phyloP scores from a whole-genome alignment of 345 rosid species.

The Ailanthus altissimus region DNA sequence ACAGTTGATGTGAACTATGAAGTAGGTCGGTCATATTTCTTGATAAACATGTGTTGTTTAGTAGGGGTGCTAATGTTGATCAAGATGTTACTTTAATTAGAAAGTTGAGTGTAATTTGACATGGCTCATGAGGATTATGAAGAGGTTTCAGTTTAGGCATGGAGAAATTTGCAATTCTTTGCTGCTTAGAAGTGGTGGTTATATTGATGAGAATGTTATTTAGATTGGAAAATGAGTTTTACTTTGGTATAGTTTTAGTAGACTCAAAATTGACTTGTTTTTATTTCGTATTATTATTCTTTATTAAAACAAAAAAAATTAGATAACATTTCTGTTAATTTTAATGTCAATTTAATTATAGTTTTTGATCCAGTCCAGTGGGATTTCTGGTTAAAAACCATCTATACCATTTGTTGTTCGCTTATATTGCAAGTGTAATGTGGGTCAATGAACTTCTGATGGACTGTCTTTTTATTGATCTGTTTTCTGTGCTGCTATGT shows the following conservation, averaged over 20 bases:
- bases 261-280: too few species aligned
- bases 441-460: neutral
- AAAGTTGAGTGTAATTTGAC: neutral
- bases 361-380: too few species aligned
- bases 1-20: constrained; percentile 3
- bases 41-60: neutral
- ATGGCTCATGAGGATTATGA: neutral
- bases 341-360: too few species aligned
- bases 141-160: neutral
- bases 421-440: neutral
- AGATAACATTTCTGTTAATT: too few species aligned
- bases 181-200: neutral
- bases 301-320: too few species aligned
- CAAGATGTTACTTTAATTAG: neutral
- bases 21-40: constrained; percentile 13
- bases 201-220: neutral
- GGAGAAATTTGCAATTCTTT: neutral
- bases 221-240: neutral
- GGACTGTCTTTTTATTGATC: constrained; percentile 4
- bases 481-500: constrained; percentile 19
- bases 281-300: too few species aligned
- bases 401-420: too few species aligned
- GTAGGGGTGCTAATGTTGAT: neutral
- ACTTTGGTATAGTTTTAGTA: neutral
- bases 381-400: too few species aligned